Conservation (phyloP, 352 stramenopile species). For the Thalassiosira delicatula region DNA sequence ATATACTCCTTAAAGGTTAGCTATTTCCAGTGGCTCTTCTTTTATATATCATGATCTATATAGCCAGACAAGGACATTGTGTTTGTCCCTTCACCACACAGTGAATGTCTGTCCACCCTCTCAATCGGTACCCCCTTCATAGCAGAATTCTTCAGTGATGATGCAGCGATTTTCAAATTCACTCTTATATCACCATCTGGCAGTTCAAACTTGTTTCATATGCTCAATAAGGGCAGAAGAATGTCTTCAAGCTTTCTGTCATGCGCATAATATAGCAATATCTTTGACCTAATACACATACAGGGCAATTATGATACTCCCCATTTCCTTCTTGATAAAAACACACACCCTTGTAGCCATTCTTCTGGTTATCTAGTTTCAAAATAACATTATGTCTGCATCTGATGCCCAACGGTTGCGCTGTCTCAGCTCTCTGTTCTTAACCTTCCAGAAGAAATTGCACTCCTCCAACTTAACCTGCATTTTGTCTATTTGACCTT, state of each 20-base stretch:
- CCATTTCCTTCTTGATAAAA: constrained; percentile 21
- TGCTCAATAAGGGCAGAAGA: constrained; percentile 29
- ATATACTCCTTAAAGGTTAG: constrained; percentile 35
- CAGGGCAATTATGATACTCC: constrained; percentile 20
- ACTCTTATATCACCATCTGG: constrained; percentile 11
- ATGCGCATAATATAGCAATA: not conserved
- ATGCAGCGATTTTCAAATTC: constrained; percentile 25
- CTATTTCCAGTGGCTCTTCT: constrained; percentile 29
- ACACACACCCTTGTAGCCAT: constrained; percentile 14
- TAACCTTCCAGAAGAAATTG: too few relatives aligned
- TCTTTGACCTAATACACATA: not conserved
- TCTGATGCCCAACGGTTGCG: too few relatives aligned
- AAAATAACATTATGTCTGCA: too few relatives aligned
- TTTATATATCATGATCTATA: constrained; percentile 39
- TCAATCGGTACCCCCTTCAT: constrained; percentile 28
- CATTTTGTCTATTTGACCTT: too few relatives aligned
- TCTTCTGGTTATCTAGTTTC: constrained; percentile 16
- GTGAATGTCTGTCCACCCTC: constrained; percentile 29
- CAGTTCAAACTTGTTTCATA: too few relatives aligned
- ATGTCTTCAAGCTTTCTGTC: not conserved
- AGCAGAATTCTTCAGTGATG: constrained; percentile 10
- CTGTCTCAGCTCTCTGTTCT: too few relatives aligned
- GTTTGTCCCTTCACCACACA: constrained; percentile 28
- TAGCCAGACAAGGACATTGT: constrained; percentile 27
- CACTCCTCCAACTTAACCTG: too few relatives aligned